A percentile compares a stretch with the other conserved stretches of the same genome.
Conservation (phyloP, 805 yeast genomes). For the Blastobotrys mokoenaii region DNA sequence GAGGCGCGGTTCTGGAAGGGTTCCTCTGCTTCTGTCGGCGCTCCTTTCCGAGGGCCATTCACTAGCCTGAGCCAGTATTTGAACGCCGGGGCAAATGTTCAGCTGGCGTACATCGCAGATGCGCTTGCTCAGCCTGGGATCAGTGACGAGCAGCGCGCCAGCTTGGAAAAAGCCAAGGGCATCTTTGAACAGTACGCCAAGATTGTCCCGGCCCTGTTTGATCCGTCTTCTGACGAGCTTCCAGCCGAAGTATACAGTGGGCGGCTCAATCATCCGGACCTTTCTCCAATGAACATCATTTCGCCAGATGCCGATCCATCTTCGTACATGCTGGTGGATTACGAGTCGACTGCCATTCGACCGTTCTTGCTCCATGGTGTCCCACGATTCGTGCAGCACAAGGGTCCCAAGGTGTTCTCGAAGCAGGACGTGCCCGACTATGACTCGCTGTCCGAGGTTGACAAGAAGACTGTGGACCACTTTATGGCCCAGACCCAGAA, state of each 20-base stretch:
- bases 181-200: slow-evolving; percentile 53
- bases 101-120: slow-evolving; percentile 50
- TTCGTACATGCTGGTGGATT: slow-evolving; percentile 55
- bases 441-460: slow-evolving; percentile 57
- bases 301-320: slow-evolving; percentile 28
- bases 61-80: slow-evolving; percentile 55
- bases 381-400: slow-evolving; percentile 79
- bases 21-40: slow-evolving; percentile 42
- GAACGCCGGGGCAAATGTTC: slow-evolving; percentile 54
- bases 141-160: slow-evolving; percentile 37
- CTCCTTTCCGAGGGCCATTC: slow-evolving; percentile 72
- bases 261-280: slow-evolving; percentile 68
- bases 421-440: slow-evolving; percentile 68
- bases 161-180: slow-evolving; percentile 38
- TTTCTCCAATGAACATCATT: slow-evolving; percentile 81
- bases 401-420: slow-evolving; percentile 79
- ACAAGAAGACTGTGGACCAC: slow-evolving; percentile 73
- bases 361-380: slow-evolving; percentile 74
- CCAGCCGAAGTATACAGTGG: slow-evolving; percentile 57
- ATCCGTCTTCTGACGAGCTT: slow-evolving; percentile 32
- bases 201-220: slow-evolving; percentile 51
- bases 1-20: slow-evolving; percentile 74
- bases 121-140: slow-evolving; percentile 37
- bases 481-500: slow-evolving; percentile 87
- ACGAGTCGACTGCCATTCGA: slow-evolving; percentile 71